A percentile compares a stretch with the other conserved stretches of the same genome.
Conservation (phyloP, 208 protist genomes). For the Balamuthia mandrillaris region DNA sequence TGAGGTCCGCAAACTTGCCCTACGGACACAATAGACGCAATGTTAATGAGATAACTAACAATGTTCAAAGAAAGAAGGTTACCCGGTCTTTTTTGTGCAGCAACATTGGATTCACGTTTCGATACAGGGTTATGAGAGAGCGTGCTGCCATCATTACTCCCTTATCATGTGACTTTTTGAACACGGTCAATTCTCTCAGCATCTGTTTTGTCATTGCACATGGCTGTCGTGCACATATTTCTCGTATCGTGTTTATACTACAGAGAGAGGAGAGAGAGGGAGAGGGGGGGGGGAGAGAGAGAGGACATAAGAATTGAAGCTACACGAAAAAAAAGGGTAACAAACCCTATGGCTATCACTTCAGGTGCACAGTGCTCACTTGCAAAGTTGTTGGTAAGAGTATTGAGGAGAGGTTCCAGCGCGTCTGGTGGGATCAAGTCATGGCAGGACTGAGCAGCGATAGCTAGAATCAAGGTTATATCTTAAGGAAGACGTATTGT, state of each 20-base stretch:
- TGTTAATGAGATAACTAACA: not conserved
- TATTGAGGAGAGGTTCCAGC: conserved; percentile 59
- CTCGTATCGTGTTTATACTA: conserved; percentile 90
- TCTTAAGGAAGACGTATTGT: conserved; percentile 53
- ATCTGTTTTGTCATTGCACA: conserved; percentile 87
- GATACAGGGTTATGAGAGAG: conserved; percentile 90
- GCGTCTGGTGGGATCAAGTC: conserved; percentile 88
- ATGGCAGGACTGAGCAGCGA: conserved; percentile 90
- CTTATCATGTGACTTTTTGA: conserved; percentile 89
- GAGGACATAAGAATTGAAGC: too few relatives aligned
- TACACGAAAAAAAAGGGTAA: not conserved
- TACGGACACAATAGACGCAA: not conserved
- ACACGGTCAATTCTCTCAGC: conserved; percentile 88
- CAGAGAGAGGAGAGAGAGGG: too few relatives aligned
- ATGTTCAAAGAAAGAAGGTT: not conserved
- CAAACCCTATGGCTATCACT: conserved; percentile 84
- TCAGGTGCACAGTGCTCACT: conserved; percentile 86
- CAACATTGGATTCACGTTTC: conserved; percentile 89
- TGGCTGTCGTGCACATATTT: conserved; percentile 91
- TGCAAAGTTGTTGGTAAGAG: conserved; percentile 94
- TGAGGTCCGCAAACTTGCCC: conserved; percentile 33
- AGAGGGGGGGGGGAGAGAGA: too few relatives aligned
- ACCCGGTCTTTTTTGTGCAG: conserved; percentile 88
- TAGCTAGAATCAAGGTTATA: conserved; percentile 89
- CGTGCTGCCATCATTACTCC: conserved; percentile 91